These are phyloP conservation scores for Calocera cornea DNA, from an alignment of 768 basidiomycete species.

Conservation along the genomic window DNA sequence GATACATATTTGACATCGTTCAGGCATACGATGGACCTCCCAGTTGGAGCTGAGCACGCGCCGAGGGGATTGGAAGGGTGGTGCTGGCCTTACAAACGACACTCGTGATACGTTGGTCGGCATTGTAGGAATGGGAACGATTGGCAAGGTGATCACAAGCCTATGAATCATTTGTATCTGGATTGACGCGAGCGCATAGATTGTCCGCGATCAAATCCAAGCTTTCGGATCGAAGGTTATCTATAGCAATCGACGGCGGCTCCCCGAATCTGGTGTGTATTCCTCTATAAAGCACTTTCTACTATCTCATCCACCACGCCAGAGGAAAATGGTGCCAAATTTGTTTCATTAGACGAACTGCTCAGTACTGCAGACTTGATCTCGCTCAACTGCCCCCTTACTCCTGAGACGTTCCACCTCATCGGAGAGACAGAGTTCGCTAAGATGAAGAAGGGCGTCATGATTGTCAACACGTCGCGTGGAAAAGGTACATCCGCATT, in stretches of 20 bases:
- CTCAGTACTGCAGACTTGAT: constrained; percentile 20
- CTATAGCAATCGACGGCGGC: constrained; percentile 21
- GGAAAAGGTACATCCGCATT: constrained; percentile 14
- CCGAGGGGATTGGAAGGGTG: constrained; percentile 13
- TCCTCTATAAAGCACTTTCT: background rate
- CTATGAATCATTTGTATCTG: background rate
- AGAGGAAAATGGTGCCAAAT: constrained; percentile 19
- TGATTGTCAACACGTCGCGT: constrained; percentile 23
- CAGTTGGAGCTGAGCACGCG: constrained; percentile 11
- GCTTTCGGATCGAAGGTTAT: constrained; percentile 23
- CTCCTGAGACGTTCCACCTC: constrained; percentile 16
- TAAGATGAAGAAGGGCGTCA: constrained; percentile 21
- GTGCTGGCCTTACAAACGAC: constrained; percentile 13
- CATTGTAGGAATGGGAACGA: constrained; percentile 27
- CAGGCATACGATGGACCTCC: background rate
- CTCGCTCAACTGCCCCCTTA: constrained; percentile 21
- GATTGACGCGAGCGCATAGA: background rate
- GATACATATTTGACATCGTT: background rate
- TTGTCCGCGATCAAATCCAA: constrained; percentile 19
- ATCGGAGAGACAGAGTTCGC: constrained; percentile 16
- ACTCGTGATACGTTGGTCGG: constrained; percentile 18
- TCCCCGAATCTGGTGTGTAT: constrained; percentile 14
- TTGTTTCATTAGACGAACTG: constrained; percentile 20
- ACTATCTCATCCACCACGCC: background rate
- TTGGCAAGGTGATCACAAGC: constrained; percentile 19